These are phyloP conservation scores for Coniferiporia sulphurascens DNA, from an alignment of 1,284 basidiomycete species.

Conservation along the genomic window DNA sequence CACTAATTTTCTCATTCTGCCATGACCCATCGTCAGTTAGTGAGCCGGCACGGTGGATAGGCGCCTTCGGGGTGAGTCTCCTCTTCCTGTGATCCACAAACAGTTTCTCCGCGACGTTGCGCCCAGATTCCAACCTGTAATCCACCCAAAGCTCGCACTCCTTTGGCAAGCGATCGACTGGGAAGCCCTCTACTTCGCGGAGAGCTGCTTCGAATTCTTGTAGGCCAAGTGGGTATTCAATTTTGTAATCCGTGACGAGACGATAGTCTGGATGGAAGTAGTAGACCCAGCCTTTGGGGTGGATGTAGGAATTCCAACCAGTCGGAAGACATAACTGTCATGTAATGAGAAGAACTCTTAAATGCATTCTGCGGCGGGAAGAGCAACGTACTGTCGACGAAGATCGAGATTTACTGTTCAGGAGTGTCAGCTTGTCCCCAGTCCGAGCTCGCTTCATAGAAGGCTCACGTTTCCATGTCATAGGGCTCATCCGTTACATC, in stretches of 20 bases:
- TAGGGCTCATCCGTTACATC: neutral
- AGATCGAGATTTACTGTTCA: neutral
- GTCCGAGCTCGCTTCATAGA: neutral
- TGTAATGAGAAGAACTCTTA: neutral
- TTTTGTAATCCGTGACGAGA: slow-evolving; percentile 18
- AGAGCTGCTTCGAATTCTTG: slow-evolving; percentile 14
- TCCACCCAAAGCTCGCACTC: slow-evolving; percentile 18
- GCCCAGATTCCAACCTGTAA: slow-evolving; percentile 9
- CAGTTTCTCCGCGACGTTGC: slow-evolving; percentile 8
- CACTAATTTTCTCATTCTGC: slow-evolving; percentile 11
- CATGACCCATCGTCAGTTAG: slow-evolving; percentile 8
- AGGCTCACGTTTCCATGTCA: neutral
- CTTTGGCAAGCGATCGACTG: slow-evolving; percentile 11
- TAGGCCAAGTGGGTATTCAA: slow-evolving; percentile 10
- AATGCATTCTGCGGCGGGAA: no score
- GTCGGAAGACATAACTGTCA: slow-evolving; percentile 9
- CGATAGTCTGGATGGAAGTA: slow-evolving; percentile 16
- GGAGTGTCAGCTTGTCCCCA: no score
- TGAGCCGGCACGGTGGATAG: neutral
- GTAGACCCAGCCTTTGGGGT: slow-evolving; percentile 19
- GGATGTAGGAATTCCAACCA: slow-evolving; percentile 16
- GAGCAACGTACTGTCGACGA: neutral
- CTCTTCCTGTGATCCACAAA: slow-evolving; percentile 11
- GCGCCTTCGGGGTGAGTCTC: slow-evolving; percentile 8
- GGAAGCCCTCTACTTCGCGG: slow-evolving; percentile 12